A percentile compares a stretch with the other conserved stretches of the same genome.
Evolutionary conservation across 2,329 filamentous ascomycete genomes (phyloP).

Genomic region (Fragosphaeria purpurea): DNA sequence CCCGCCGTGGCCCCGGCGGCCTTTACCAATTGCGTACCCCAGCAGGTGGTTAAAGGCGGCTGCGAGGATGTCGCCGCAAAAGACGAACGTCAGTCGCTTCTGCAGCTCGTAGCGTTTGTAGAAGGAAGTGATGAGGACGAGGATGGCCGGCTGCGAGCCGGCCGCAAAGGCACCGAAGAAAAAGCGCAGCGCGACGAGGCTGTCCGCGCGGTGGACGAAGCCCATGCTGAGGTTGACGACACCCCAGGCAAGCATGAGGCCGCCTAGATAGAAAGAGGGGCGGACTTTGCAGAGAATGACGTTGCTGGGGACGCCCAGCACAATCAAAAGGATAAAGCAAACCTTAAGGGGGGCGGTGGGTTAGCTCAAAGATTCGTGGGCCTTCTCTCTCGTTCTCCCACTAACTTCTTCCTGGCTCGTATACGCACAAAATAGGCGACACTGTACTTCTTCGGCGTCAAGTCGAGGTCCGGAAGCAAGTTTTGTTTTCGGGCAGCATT

Average conservation of each 20-base stretch:
- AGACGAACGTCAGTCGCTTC: conserved; percentile 33
- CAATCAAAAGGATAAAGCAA: conserved; percentile 54
- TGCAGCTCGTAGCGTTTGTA: conserved; percentile 40
- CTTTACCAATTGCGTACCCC: conserved; percentile 2
- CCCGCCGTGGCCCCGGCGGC: not conserved
- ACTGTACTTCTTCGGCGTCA: conserved; percentile 32
- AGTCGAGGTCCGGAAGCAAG: conserved; percentile 3
- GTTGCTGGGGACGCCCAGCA: conserved; percentile 51
- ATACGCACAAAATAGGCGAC: conserved; percentile 1
- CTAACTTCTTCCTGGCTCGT: too few species aligned
- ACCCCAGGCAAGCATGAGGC: conserved; percentile 3
- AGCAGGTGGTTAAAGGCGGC: conserved; percentile 31
- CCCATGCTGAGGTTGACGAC: conserved; percentile 3
- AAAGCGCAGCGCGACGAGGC: conserved; percentile 16
- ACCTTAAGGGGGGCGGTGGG: conserved; percentile 45
- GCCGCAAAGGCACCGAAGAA: conserved; percentile 31
- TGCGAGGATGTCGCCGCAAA: conserved; percentile 30
- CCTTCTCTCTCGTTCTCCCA: too few species aligned
- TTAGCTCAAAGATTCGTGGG: not conserved
- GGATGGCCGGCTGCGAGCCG: conserved; percentile 28
- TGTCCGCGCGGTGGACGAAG: not conserved
- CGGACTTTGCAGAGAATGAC: conserved; percentile 22
- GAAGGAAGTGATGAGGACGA: conserved; percentile 38
- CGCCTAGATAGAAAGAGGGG: conserved; percentile 3
- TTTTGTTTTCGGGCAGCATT: too few species aligned